These are phyloP conservation scores for Candida chauliodis DNA, from an alignment of 805 yeast genomes.

Conservation along the genomic window DNA sequence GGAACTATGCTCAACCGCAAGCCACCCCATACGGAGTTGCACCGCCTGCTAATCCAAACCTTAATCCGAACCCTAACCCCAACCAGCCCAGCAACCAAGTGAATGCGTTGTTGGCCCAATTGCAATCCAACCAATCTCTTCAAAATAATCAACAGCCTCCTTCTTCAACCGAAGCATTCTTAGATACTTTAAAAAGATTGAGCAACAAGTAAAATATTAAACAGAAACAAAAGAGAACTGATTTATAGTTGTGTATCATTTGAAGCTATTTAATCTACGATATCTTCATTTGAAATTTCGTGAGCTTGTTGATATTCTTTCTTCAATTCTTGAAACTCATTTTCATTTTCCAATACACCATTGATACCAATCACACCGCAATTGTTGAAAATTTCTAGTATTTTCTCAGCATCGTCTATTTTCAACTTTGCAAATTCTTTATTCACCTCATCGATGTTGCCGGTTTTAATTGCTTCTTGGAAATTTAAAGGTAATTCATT, in stretches of 20 bases:
- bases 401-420: slow-evolving; percentile 74
- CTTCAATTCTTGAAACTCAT: slow-evolving; percentile 56
- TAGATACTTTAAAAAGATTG: slow-evolving; percentile 37
- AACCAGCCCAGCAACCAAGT: slow-evolving; percentile 21
- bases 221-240: background rate
- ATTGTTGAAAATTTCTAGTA: slow-evolving; percentile 70
- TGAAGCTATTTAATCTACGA: slow-evolving; percentile 18
- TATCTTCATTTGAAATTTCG: slow-evolving; percentile 18
- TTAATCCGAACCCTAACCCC: no score
- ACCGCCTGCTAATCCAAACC: slow-evolving; percentile 12
- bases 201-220: slow-evolving; percentile 28
- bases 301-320: slow-evolving; percentile 27
- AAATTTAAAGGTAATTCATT: slow-evolving; percentile 54
- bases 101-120: slow-evolving; percentile 24
- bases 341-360: slow-evolving; percentile 69
- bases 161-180: slow-evolving; percentile 22
- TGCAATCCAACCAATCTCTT: slow-evolving; percentile 14
- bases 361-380: slow-evolving; percentile 83
- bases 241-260: slow-evolving; percentile 1
- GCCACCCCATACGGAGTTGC: slow-evolving; percentile 12
- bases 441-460: slow-evolving; percentile 74
- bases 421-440: slow-evolving; percentile 71
- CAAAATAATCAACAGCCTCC: slow-evolving; percentile 12
- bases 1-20: slow-evolving; percentile 8
- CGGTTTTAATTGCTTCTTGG: slow-evolving; percentile 73